Evolutionary conservation across 805 yeast species (phyloP).

Genomic region (Teunomyces aglyptinius): DNA sequence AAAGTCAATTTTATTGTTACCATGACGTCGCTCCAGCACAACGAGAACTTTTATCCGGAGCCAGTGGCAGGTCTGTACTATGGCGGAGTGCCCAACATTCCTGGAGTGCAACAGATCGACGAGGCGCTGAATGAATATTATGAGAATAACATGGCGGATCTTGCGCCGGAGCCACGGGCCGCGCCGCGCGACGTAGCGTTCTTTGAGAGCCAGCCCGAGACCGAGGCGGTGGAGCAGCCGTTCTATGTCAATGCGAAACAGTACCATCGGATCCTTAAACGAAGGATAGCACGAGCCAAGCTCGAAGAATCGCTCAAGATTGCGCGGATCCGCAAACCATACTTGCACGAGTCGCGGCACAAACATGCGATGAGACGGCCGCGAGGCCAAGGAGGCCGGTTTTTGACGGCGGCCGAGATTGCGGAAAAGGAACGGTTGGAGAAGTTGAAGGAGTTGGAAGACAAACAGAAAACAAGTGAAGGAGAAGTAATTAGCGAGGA

Average conservation of each 20-base stretch:
- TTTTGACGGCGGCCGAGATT: conserved; percentile 81
- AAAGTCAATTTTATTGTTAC: background rate
- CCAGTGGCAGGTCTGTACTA: background rate
- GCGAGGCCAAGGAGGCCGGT: conserved; percentile 98
- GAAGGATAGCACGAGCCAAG: conserved; percentile 91
- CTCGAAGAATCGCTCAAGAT: conserved; percentile 85
- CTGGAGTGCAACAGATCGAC: conserved; percentile 2
- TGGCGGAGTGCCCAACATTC: background rate
- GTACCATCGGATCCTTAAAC: conserved; percentile 87
- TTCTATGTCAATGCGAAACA: conserved; percentile 98
- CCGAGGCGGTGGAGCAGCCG: conserved; percentile 65
- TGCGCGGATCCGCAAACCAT: conserved; percentile 88
- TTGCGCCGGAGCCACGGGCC: conserved; percentile 12
- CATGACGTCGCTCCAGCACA: background rate
- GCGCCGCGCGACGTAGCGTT: conserved; percentile 9
- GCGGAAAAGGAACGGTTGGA: conserved; percentile 44
- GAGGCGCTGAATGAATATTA: conserved; percentile 2
- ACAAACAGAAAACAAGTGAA: conserved; percentile 13
- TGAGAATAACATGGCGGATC: conserved; percentile 7
- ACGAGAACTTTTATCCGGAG: background rate
- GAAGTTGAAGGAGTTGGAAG: conserved; percentile 35
- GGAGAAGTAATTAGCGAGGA: background rate
- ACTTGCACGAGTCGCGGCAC: conserved; percentile 94
- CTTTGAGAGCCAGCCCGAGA: conserved; percentile 9
- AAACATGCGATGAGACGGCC: conserved; percentile 99